These are phyloP conservation scores for Epithele typhae DNA, from an alignment of 768 basidiomycete genomes.

Conservation along the genomic window DNA sequence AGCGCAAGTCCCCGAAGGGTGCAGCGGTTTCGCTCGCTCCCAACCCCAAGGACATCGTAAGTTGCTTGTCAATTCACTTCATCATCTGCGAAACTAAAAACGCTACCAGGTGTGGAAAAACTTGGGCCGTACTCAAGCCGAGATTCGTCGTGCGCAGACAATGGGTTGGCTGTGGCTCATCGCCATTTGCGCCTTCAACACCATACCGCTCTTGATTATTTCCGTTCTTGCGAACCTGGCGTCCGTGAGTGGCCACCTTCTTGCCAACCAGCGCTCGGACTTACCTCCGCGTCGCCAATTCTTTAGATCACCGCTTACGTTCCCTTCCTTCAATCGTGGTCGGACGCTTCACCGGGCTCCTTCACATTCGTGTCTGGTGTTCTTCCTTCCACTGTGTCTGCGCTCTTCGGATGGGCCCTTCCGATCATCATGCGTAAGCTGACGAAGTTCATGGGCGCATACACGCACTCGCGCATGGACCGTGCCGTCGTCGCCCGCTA, in stretches of 20 bases:
- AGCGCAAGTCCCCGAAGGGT: constrained; percentile 67
- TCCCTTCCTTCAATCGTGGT: constrained; percentile 73
- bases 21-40: constrained; percentile 72
- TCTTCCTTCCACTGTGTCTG: constrained; percentile 84
- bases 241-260: constrained; percentile 44
- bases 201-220: constrained; percentile 85
- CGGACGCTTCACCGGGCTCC: constrained; percentile 48
- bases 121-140: constrained; percentile 66
- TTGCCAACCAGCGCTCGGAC: no score
- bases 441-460: constrained; percentile 60
- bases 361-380: constrained; percentile 92
- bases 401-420: constrained; percentile 85
- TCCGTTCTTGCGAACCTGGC: constrained; percentile 90
- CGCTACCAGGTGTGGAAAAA: constrained; percentile 79
- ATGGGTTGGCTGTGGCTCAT: constrained; percentile 78
- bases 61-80: no score
- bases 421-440: constrained; percentile 90
- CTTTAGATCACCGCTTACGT: constrained; percentile 62
- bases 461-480: constrained; percentile 77
- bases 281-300: no score
- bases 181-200: constrained; percentile 90
- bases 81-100: no score
- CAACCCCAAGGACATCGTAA: constrained; percentile 84
- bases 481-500: constrained; percentile 91
- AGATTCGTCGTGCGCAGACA: constrained; percentile 59